phyloP scores from a whole-genome alignment of 257 asterid species.

The Phtheirospermum japonicum region DNA sequence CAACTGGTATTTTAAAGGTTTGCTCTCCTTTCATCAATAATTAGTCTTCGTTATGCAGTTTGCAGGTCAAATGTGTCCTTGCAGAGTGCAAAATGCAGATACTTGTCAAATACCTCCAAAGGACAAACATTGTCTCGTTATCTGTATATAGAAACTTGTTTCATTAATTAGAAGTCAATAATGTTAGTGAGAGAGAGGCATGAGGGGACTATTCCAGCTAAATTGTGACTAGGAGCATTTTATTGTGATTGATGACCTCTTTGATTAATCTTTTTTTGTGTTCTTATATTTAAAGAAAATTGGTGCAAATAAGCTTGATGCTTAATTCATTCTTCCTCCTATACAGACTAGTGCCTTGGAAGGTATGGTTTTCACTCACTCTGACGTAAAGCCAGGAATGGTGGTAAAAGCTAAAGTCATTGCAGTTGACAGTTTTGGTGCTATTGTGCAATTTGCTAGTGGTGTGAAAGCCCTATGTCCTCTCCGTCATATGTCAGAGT shows the following conservation, averaged over 20 bases:
- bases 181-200: background rate
- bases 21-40: conserved; percentile 15
- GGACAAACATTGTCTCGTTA: background rate
- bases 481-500: conserved; percentile 99
- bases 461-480: conserved; percentile 99
- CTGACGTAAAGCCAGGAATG: conserved; percentile 99
- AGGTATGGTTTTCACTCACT: conserved; percentile 87
- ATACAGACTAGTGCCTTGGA: conserved; percentile 88
- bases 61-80: conserved; percentile 15
- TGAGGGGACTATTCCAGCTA: background rate
- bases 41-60: background rate
- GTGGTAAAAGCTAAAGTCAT: conserved; percentile 89
- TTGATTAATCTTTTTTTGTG: too few relatives aligned
- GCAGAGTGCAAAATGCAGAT: conserved; percentile 3
- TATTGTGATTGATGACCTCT: conserved; percentile 9
- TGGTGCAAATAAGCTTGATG: background rate
- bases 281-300: background rate
- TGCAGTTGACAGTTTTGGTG: conserved; percentile 75
- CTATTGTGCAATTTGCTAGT: conserved; percentile 83
- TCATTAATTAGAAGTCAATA: background rate
- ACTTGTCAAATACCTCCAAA: background rate
- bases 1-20: conserved; percentile 82
- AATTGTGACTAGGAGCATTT: background rate
- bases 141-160: conserved; percentile 3
- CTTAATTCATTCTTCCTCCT: conserved; percentile 22